Evolutionary conservation across 805 yeast species (phyloP).

Genomic region (Brettanomyces bruxellensis): DNA sequence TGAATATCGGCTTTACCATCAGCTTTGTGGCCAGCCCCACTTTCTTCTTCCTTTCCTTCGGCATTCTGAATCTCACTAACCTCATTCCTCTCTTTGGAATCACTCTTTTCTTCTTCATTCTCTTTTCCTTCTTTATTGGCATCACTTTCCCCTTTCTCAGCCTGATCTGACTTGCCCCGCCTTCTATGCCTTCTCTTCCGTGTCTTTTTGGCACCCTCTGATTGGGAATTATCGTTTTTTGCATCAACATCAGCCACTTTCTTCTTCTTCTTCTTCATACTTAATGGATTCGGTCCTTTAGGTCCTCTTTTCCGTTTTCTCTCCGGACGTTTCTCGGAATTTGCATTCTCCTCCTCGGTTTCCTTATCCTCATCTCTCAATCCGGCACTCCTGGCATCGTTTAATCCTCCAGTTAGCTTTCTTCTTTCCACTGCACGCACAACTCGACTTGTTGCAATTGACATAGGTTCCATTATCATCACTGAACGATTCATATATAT

Average conservation of each 20-base stretch:
- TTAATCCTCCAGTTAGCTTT: slow-evolving; percentile 73
- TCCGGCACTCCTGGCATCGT: slow-evolving; percentile 48
- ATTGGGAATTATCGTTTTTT: neutral
- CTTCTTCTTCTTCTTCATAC: slow-evolving; percentile 53
- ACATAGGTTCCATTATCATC: slow-evolving; percentile 92
- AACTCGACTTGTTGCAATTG: slow-evolving; percentile 52
- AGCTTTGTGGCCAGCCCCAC: too few species aligned
- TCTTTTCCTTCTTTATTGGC: neutral
- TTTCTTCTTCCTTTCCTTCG: neutral
- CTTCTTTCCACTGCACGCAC: slow-evolving; percentile 46
- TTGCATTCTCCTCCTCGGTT: slow-evolving; percentile 9
- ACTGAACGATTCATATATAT: slow-evolving; percentile 84
- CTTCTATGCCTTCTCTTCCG: slow-evolving; percentile 1
- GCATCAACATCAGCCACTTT: neutral
- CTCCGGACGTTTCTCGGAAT: slow-evolving; percentile 11
- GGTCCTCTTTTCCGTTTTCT: slow-evolving; percentile 56
- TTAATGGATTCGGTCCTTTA: slow-evolving; percentile 83
- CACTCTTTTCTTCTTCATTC: neutral
- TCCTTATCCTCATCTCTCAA: slow-evolving; percentile 16
- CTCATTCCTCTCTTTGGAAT: too few species aligned
- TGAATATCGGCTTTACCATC: too few species aligned
- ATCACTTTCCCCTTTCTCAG: neutral
- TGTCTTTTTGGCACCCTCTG: neutral
- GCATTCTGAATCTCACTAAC: neutral
- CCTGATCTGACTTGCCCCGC: neutral